phyloP scores from a whole-genome alignment of 2,329 filamentous ascomycete species.

The Zymoseptoria ardabiliae region DNA sequence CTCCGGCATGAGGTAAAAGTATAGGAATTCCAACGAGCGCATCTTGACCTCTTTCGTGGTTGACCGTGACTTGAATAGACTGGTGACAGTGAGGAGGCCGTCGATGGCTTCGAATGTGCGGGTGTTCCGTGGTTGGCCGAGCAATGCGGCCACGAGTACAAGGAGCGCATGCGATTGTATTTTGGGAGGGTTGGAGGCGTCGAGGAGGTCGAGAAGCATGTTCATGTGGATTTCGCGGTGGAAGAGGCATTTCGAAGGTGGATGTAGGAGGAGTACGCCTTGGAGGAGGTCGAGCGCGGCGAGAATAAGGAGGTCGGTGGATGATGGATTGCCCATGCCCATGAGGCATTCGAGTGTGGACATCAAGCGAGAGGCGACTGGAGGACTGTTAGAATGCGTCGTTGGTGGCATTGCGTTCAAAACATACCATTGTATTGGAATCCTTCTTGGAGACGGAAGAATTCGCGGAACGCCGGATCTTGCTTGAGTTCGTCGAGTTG shows the following conservation, averaged over 20 bases:
- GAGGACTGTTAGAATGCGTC: neutral
- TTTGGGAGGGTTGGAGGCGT: constrained; percentile 79
- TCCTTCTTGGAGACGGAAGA: constrained; percentile 92
- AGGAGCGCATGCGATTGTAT: constrained; percentile 87
- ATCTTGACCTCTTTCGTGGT: constrained; percentile 86
- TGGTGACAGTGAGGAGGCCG: constrained; percentile 83
- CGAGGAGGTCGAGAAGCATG: constrained; percentile 87
- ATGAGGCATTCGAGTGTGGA: constrained; percentile 79
- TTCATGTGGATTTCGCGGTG: constrained; percentile 92
- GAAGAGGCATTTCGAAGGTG: constrained; percentile 81
- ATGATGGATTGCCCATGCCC: constrained; percentile 70
- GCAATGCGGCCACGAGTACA: constrained; percentile 79
- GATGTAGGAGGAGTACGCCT: constrained; percentile 79
- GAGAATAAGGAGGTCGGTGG: constrained; percentile 82
- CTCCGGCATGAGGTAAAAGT: constrained; percentile 98
- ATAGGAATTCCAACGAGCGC: constrained; percentile 93
- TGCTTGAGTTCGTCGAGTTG: constrained; percentile 62
- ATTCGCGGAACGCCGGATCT: constrained; percentile 88
- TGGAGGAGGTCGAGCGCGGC: constrained; percentile 83
- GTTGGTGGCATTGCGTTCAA: neutral
- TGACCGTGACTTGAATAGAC: constrained; percentile 80
- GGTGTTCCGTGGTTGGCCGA: constrained; percentile 80
- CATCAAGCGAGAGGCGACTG: constrained; percentile 75
- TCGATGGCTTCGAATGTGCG: constrained; percentile 88
- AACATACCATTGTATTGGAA: constrained; percentile 84